Conservation (phyloP, 2,329 filamentous ascomycete genomes). For the Phaeosphaeria sp. region DNA sequence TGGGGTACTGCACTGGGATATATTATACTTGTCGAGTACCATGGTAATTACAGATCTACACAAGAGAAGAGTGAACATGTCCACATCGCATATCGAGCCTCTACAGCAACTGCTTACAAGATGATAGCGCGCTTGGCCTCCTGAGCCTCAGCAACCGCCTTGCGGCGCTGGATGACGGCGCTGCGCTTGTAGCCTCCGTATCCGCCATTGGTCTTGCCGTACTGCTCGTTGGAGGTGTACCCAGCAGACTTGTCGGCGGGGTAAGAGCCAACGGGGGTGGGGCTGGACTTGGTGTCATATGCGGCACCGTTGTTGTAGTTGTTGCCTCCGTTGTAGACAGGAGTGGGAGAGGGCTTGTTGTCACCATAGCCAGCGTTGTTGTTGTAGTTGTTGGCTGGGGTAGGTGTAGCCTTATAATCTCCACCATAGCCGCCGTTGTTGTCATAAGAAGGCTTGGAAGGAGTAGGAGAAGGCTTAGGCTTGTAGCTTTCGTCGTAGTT, state of each 20-base stretch:
- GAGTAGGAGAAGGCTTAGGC: background rate
- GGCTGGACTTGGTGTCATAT: background rate
- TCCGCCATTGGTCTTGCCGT: conserved; percentile 7
- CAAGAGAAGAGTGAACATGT: background rate
- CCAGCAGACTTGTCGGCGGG: background rate
- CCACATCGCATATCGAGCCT: too few species aligned
- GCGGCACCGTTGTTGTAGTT: background rate
- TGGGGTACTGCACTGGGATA: background rate
- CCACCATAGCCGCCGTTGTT: too few species aligned
- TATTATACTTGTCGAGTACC: background rate
- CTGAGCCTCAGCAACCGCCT: conserved; percentile 7
- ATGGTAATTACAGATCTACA: background rate
- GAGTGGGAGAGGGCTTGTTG: conserved; percentile 1
- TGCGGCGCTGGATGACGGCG: conserved; percentile 30
- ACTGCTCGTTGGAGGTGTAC: background rate
- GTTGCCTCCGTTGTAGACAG: background rate
- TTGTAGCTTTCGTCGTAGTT: background rate
- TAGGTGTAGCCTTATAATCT: background rate
- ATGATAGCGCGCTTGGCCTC: background rate
- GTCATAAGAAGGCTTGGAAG: background rate
- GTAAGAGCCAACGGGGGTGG: background rate
- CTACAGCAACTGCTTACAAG: conserved; percentile 1
- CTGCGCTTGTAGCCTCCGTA: conserved; percentile 31
- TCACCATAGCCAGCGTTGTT: background rate
- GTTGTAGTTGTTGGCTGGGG: conserved; percentile 3